These are phyloP conservation scores for Colletotrichum brevisporum DNA, from an alignment of 2,329 filamentous ascomycete genomes.

Conservation along the genomic window DNA sequence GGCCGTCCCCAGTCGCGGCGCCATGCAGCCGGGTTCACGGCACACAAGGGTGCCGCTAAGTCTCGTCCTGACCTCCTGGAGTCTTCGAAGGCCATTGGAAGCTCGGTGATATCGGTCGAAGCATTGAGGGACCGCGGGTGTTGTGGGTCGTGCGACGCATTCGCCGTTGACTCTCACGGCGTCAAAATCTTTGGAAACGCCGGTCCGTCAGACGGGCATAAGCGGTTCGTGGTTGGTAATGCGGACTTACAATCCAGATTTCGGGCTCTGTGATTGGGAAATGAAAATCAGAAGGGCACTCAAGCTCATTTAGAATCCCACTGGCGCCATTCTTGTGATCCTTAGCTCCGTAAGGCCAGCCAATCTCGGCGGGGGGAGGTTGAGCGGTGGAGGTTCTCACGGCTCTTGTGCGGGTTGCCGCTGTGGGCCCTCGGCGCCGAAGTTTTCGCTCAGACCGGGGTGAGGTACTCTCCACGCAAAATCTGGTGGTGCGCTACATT, in stretches of 20 bases:
- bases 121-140: background rate
- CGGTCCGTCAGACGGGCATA: background rate
- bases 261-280: background rate
- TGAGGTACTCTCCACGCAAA: background rate
- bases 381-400: background rate
- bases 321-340: background rate
- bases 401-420: background rate
- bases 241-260: background rate
- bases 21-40: background rate
- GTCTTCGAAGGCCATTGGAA: background rate
- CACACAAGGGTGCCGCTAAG: background rate
- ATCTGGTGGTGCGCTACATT: background rate
- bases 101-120: conserved; percentile 15
- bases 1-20: background rate
- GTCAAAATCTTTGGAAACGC: background rate
- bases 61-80: background rate
- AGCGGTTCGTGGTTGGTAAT: too few species aligned
- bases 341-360: conserved; percentile 7
- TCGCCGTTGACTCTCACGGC: background rate
- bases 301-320: conserved; percentile 14
- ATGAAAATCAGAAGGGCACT: background rate
- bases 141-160: background rate
- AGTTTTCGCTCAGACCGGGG: background rate
- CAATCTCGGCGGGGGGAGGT: conserved; percentile 4
- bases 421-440: conserved; percentile 22